Conservation (phyloP, 108 stramenopile genomes). For the Fistulifera pelliculosa region DNA sequence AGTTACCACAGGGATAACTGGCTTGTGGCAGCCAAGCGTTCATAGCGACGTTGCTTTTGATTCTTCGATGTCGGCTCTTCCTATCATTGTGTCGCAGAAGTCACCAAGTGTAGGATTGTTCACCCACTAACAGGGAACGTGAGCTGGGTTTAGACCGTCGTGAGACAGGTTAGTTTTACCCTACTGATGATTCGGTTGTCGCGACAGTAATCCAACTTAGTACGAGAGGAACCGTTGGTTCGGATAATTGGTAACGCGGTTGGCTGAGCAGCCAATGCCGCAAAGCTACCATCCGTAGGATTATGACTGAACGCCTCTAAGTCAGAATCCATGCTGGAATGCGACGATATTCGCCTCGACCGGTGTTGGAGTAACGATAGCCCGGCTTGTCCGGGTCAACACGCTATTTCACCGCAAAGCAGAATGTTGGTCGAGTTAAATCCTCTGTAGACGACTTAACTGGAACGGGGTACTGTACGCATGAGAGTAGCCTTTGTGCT, state of each 20-base stretch:
- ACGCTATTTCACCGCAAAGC: slow-evolving; percentile 59
- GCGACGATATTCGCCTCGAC: slow-evolving; percentile 79
- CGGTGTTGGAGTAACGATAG: slow-evolving; percentile 67
- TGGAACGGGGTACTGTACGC: slow-evolving; percentile 92
- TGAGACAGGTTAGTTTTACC: slow-evolving; percentile 97
- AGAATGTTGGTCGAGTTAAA: slow-evolving; percentile 86
- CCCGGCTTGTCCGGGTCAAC: slow-evolving; percentile 43
- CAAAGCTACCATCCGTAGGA: slow-evolving; percentile 91
- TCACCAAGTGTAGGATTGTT: slow-evolving; percentile 96
- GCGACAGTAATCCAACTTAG: slow-evolving; percentile 96
- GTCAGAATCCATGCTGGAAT: slow-evolving; percentile 92
- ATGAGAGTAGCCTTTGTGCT: slow-evolving; percentile 93
- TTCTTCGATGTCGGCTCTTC: slow-evolving; percentile 94
- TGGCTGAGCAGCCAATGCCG: slow-evolving; percentile 88
- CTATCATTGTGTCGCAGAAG: slow-evolving; percentile 95
- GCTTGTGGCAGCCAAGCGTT: slow-evolving; percentile 92
- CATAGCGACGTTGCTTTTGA: slow-evolving; percentile 88
- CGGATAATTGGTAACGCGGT: slow-evolving; percentile 92
- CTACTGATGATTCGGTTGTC: slow-evolving; percentile 85
- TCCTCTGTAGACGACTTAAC: slow-evolving; percentile 92
- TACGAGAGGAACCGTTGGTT: slow-evolving; percentile 98
- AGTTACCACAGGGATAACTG: slow-evolving; percentile 99
- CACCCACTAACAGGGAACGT: slow-evolving; percentile 94
- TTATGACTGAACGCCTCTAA: slow-evolving; percentile 94
- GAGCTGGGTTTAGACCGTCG: slow-evolving; percentile 98